These are phyloP conservation scores for Periconia sp. DNA, from an alignment of 2,329 filamentous ascomycete genomes.

Conservation along the genomic window DNA sequence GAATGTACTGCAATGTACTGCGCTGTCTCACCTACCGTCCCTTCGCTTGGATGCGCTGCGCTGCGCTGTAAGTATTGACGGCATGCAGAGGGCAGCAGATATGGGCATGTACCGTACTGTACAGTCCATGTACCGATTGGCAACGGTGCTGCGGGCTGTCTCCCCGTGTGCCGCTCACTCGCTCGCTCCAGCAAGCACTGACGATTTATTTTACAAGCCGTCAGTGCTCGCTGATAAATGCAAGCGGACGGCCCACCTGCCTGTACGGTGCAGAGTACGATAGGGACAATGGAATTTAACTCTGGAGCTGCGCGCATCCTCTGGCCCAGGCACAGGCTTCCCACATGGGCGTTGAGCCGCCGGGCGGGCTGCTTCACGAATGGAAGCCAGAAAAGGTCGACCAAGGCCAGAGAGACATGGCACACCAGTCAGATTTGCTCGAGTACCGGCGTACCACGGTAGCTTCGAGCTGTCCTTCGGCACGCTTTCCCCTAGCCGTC, in stretches of 20 bases:
- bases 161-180: not conserved
- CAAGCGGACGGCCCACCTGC: slow-evolving; percentile 22
- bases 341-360: slow-evolving; percentile 21
- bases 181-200: not conserved
- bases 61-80: slow-evolving; percentile 11
- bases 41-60: slow-evolving; percentile 2
- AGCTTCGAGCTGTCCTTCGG: slow-evolving; percentile 10
- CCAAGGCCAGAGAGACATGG: not conserved
- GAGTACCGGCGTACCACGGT: not conserved
- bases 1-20: not conserved
- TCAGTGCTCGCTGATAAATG: slow-evolving; percentile 16
- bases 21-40: slow-evolving; percentile 2
- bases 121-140: too few relatives aligned
- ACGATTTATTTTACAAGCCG: slow-evolving; percentile 13
- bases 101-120: not conserved
- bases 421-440: not conserved
- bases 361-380: not conserved
- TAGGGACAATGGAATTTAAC: slow-evolving; percentile 11
- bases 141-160: not conserved
- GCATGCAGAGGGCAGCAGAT: slow-evolving; percentile 1
- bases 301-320: slow-evolving; percentile 4
- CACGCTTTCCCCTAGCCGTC: not conserved
- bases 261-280: too few relatives aligned
- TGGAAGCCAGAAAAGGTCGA: not conserved
- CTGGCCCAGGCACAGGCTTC: slow-evolving; percentile 22